These are phyloP conservation scores for Neonectria magnoliae DNA, from an alignment of 2,329 filamentous ascomycete species.

Conservation along the genomic window DNA sequence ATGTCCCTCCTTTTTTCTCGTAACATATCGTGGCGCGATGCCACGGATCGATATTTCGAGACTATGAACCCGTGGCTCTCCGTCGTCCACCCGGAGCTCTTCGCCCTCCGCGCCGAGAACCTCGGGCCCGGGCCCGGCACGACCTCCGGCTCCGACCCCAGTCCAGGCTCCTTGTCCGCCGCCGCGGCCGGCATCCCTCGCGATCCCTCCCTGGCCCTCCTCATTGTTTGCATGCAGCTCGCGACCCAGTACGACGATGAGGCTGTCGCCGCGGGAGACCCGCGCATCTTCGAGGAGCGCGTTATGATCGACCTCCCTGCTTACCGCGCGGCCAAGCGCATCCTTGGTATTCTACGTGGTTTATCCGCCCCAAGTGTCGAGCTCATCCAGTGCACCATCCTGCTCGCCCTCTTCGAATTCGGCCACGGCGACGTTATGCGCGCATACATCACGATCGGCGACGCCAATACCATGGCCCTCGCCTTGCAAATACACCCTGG, in stretches of 20 bases:
- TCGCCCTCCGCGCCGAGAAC: slow-evolving; percentile 44
- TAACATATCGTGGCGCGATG: slow-evolving; percentile 50
- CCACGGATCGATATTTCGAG: slow-evolving; percentile 51
- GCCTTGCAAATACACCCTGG: slow-evolving; percentile 51
- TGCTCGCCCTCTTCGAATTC: slow-evolving; percentile 56
- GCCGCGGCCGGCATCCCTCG: slow-evolving; percentile 23
- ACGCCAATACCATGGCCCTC: slow-evolving; percentile 51
- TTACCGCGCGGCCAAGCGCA: slow-evolving; percentile 52
- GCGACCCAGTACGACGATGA: slow-evolving; percentile 52
- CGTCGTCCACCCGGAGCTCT: slow-evolving; percentile 52
- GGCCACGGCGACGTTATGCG: slow-evolving; percentile 54
- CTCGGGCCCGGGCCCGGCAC: slow-evolving; percentile 5
- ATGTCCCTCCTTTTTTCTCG: slow-evolving; percentile 50
- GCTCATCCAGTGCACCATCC: slow-evolving; percentile 53
- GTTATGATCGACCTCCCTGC: slow-evolving; percentile 53
- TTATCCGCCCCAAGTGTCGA: slow-evolving; percentile 50
- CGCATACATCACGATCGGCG: slow-evolving; percentile 56
- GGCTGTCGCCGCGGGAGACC: slow-evolving; percentile 41
- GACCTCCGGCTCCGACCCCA: slow-evolving; percentile 9
- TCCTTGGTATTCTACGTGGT: slow-evolving; percentile 49
- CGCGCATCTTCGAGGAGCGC: slow-evolving; percentile 43
- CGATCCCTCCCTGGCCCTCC: slow-evolving; percentile 48
- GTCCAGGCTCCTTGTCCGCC: slow-evolving; percentile 1
- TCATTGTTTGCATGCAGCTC: slow-evolving; percentile 56
- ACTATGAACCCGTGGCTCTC: slow-evolving; percentile 55